These are phyloP conservation scores for Penicillium ucsense DNA, from an alignment of 495 filamentous ascomycete species.

Conservation along the genomic window DNA sequence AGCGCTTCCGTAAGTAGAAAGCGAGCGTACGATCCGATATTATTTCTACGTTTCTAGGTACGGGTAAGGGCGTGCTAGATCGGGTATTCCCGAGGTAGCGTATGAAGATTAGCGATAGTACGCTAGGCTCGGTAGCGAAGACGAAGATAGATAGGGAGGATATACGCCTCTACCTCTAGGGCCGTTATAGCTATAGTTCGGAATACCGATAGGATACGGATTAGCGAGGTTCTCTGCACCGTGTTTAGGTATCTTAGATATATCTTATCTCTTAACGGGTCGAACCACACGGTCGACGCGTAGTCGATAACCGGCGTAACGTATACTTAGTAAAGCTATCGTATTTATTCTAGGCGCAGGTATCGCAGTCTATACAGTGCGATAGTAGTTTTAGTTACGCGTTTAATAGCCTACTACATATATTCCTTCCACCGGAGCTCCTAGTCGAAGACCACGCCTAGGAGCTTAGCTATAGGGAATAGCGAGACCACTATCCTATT, in stretches of 20 bases:
- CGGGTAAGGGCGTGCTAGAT: constrained; percentile 4
- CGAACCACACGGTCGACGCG: constrained; percentile 3
- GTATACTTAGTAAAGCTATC: constrained; percentile 1
- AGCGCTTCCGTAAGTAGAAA: constrained; percentile 12
- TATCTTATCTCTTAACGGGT: constrained; percentile 2
- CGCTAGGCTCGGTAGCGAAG: neutral
- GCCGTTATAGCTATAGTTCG: neutral
- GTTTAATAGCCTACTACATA: neutral
- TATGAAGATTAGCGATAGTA: constrained; percentile 3
- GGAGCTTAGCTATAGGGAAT: neutral
- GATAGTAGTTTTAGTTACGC: neutral
- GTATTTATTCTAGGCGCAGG: constrained; percentile 2
- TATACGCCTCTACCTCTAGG: neutral
- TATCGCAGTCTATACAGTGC: neutral
- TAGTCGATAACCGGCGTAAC: constrained; percentile 2
- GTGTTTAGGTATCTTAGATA: constrained; percentile 3
- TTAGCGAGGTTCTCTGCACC: neutral
- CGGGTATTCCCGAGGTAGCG: constrained; percentile 5
- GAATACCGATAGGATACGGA: neutral
- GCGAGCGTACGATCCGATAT: neutral
- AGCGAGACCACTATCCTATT: neutral
- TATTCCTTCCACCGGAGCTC: neutral
- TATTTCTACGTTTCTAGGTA: constrained; percentile 5
- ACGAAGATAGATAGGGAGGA: neutral
- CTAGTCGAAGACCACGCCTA: neutral